These are phyloP conservation scores for Tetrahymena thermophila DNA, from an alignment of 73 alveolate genomes.

Conservation along the genomic window DNA sequence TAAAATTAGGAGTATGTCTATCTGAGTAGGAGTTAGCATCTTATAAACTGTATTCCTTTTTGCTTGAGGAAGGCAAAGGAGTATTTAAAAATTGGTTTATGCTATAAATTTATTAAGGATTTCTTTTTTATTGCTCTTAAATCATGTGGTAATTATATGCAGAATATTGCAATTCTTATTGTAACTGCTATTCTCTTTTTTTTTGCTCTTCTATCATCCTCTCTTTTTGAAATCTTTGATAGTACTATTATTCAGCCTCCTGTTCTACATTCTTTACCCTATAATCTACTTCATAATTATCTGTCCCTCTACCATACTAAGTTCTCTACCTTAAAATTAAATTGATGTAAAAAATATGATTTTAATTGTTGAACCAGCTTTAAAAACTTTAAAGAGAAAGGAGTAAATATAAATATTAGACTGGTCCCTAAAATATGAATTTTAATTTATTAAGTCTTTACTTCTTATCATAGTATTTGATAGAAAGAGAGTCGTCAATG, in stretches of 20 bases:
- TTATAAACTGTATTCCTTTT: neutral
- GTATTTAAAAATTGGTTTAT: neutral
- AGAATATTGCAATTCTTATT: neutral
- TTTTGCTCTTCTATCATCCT: neutral
- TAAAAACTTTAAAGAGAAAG: too few species aligned
- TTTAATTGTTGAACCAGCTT: too few species aligned
- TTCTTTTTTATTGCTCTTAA: neutral
- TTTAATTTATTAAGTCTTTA: neutral
- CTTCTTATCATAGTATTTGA: neutral
- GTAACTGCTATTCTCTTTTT: neutral
- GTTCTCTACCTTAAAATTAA: neutral
- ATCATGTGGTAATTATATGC: neutral
- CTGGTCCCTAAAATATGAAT: too few species aligned
- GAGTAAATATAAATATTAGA: too few species aligned
- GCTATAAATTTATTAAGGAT: neutral
- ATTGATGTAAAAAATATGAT: too few species aligned
- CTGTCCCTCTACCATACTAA: neutral
- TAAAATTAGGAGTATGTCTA: neutral
- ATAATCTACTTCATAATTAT: neutral
- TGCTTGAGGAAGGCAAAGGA: neutral
- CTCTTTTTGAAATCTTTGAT: neutral
- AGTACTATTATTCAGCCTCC: neutral
- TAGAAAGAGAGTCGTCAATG: neutral
- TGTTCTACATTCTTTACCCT: neutral
- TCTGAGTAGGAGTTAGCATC: neutral